Conservation (phyloP, 2,329 filamentous ascomycete species). For the Cercospora canescens region DNA sequence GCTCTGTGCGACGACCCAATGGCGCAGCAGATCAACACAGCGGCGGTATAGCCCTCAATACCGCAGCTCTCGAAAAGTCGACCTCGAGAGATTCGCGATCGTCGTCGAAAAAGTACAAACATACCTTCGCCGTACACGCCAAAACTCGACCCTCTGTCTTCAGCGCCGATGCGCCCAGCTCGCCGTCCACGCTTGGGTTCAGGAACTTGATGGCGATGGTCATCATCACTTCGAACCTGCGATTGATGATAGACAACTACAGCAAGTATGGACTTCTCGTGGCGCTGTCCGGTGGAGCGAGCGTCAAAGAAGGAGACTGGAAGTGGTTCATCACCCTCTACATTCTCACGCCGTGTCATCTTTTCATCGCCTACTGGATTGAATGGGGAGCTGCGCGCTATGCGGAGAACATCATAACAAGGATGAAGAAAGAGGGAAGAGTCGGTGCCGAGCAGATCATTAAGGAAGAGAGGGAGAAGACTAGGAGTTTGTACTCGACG, state of each 20-base stretch:
- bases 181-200: constrained; percentile 89
- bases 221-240: constrained; percentile 85
- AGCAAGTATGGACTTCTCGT: constrained; percentile 97
- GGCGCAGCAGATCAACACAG: not conserved
- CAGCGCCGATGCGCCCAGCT: constrained; percentile 73
- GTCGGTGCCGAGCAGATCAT: constrained; percentile 48
- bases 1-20: not conserved
- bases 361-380: constrained; percentile 87
- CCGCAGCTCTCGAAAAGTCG: not conserved
- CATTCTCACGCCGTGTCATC: constrained; percentile 83
- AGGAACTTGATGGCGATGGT: constrained; percentile 96
- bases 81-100: constrained; percentile 3
- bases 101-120: constrained; percentile 71
- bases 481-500: constrained; percentile 43
- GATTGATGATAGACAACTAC: constrained; percentile 94
- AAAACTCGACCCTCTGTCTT: constrained; percentile 72
- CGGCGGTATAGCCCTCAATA: not conserved
- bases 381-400: constrained; percentile 80
- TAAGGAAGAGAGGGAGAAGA: constrained; percentile 50
- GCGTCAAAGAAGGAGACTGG: constrained; percentile 28
- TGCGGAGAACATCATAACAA: constrained; percentile 67
- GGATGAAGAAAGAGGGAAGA: constrained; percentile 44
- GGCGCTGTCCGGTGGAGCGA: constrained; percentile 69
- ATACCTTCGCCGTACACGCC: constrained; percentile 85
- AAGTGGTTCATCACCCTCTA: constrained; percentile 61